Percentiles rank a stretch among this genome's conserved stretches.
phyloP scores from a whole-genome alignment of 306 rosid species.

The Dryas drummondii region DNA sequence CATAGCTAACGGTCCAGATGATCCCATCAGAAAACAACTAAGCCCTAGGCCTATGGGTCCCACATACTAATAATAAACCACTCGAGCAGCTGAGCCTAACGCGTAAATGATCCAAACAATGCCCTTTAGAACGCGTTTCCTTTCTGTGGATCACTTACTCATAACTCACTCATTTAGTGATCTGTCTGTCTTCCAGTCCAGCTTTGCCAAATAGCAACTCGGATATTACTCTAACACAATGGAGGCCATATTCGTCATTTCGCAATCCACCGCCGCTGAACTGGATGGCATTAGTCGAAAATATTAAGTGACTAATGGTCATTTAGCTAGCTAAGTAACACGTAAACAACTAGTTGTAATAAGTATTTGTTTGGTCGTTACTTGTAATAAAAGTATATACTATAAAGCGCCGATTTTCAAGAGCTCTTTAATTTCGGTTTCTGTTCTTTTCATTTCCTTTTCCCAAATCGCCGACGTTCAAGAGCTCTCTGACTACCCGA shows the following conservation, averaged over 20 bases:
- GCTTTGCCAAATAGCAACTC: background rate
- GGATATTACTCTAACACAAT: background rate
- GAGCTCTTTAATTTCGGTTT: background rate
- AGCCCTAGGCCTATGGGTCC: background rate
- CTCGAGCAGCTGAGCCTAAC: conserved; percentile 1
- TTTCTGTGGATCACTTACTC: background rate
- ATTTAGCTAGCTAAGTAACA: background rate
- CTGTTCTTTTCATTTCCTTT: background rate
- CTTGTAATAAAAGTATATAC: no score
- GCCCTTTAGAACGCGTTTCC: conserved; percentile 4
- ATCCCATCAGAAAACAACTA: background rate
- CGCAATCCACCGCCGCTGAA: background rate
- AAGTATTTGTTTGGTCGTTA: background rate
- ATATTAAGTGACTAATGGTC: background rate
- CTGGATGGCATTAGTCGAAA: background rate
- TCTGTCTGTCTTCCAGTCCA: conserved; percentile 19
- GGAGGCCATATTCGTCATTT: conserved; percentile 4
- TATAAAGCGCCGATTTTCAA: no score
- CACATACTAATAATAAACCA: background rate
- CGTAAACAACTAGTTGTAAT: background rate
- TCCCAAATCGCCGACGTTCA: background rate
- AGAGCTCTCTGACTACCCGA: background rate
- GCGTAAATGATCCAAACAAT: conserved; percentile 1
- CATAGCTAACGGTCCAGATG: background rate
- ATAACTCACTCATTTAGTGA: background rate